Evolutionary conservation across 1,284 basidiomycete species (phyloP), one percentile per base, ranked within the genome.

Genomic region (Ceraceosorus guamensis): DNA sequence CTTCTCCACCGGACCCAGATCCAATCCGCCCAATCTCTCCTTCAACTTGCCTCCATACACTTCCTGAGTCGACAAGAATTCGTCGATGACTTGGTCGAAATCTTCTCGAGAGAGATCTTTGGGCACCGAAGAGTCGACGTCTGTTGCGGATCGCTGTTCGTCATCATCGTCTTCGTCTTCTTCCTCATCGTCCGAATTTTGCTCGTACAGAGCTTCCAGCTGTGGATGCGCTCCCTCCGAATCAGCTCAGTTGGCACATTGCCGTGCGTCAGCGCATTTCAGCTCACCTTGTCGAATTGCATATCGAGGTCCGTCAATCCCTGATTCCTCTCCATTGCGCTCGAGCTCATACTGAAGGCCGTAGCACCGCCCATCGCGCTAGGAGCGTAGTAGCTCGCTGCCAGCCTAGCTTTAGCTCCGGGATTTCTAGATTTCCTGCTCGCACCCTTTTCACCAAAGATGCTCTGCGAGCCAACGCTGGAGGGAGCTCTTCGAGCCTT

Each of bases 21-120:
- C 62, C 16, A 54, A 59, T 11, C 56, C 65, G 14, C 72, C 72
- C n/a, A 75, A 63, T 5, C 59, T 52, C 52, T 82, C 87, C 60
- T 84, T 85, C 80, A 93, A 83, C 73, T 89, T 89, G 52, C 79
- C 78, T 33, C 90, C 88, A 24, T 91, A 89, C n/a, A 89, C 79
- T 75, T 98, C 93, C 72, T 89, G 96, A 67, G 89, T 87, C 52
- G 88, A 85, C 57, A 98, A 80, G 76, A 98, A 98, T 70, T 96
- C 90, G 76, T 93, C 86, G 81, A 98, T 85, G 81, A 97, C 90
- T 0, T 81, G 79, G 50, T 89, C 85, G 75, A 97, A 93, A 77
- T 97, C 93, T 64, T 87, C 86, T 84, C 79, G 79, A n/a, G n/a
- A n/a, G n/a, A n/a, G n/a, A n/a, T n/a, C n/a, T n/a, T n/a, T n/a